Evolutionary conservation across 176 grass and related monocot species (phyloP).

Genomic region (Zoysia japonica): DNA sequence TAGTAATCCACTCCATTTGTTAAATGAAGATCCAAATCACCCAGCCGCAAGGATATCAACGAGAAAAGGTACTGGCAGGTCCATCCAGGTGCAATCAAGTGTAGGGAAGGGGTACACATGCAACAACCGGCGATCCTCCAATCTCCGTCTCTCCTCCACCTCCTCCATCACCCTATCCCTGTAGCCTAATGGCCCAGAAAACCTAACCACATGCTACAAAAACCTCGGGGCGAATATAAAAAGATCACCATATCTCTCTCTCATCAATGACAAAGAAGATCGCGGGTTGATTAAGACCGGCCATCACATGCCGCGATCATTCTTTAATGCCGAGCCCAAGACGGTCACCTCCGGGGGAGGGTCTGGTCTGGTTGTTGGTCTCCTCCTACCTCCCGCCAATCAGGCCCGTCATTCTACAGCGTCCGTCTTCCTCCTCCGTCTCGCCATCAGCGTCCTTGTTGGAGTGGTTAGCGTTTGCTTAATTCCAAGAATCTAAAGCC

Average conservation of each 20-base stretch:
- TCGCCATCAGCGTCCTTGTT: neutral
- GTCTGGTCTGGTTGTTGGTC: conserved; percentile 44
- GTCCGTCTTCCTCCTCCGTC: neutral
- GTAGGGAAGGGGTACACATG: conserved; percentile 38
- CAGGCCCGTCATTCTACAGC: neutral
- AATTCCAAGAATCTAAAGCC: conserved; percentile 33
- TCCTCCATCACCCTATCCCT: neutral
- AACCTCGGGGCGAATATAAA: neutral
- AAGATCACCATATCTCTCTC: neutral
- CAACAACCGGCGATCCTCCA: conserved; percentile 43
- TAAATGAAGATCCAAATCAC: conserved; percentile 15
- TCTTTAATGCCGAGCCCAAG: conserved; percentile 34
- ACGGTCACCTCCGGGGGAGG: conserved; percentile 30
- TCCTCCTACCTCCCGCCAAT: conserved; percentile 13
- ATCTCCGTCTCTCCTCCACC: neutral
- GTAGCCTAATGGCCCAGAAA: conserved; percentile 18
- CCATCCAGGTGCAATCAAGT: conserved; percentile 46
- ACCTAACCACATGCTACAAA: conserved; percentile 18
- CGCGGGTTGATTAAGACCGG: conserved; percentile 39
- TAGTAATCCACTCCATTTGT: neutral
- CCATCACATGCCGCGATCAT: conserved; percentile 36
- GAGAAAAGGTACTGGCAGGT: neutral
- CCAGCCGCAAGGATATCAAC: conserved; percentile 6
- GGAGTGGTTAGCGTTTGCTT: conserved; percentile 24
- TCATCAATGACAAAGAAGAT: conserved; percentile 29